These are phyloP conservation scores for Amanita thiersii DNA, from an alignment of 768 basidiomycete genomes.

Conservation along the genomic window DNA sequence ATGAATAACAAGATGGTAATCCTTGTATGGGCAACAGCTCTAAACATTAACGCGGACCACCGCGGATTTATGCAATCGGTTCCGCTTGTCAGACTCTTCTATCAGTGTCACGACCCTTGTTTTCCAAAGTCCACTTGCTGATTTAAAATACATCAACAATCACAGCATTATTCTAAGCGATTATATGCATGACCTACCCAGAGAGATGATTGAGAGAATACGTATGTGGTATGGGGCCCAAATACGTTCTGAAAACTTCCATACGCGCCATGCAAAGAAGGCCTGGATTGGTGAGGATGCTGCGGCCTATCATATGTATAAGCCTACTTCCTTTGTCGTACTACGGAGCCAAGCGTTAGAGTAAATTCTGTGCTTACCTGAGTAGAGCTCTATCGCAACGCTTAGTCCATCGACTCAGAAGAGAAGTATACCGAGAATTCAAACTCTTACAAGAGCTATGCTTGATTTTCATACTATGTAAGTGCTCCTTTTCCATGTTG, in stretches of 20 bases:
- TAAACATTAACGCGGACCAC: constrained; percentile 25
- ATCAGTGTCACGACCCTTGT: constrained; percentile 10
- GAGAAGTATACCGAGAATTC: too few relatives aligned
- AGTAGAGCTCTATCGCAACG: background rate
- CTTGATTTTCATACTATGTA: too few relatives aligned
- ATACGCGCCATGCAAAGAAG: constrained; percentile 19
- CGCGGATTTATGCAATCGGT: constrained; percentile 10
- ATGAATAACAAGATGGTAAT: constrained; percentile 17
- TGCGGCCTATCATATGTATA: constrained; percentile 1
- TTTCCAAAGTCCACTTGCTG: constrained; percentile 15
- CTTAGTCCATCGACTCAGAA: too few relatives aligned
- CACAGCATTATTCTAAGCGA: background rate
- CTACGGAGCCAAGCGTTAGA: constrained; percentile 8
- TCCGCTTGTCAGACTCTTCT: constrained; percentile 8
- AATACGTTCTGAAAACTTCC: constrained; percentile 10
- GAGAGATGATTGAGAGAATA: constrained; percentile 10
- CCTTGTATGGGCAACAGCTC: constrained; percentile 14
- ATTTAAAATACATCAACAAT: background rate
- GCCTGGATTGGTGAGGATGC: constrained; percentile 17
- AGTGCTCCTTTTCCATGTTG: too few relatives aligned
- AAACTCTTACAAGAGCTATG: too few relatives aligned
- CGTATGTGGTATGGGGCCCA: constrained; percentile 8
- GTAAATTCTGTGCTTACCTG: constrained; percentile 9
- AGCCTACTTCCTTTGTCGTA: background rate
- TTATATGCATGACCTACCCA: background rate